These are phyloP conservation scores for Microsporum canis DNA, from an alignment of 2,329 filamentous ascomycete species.

Conservation along the genomic window DNA sequence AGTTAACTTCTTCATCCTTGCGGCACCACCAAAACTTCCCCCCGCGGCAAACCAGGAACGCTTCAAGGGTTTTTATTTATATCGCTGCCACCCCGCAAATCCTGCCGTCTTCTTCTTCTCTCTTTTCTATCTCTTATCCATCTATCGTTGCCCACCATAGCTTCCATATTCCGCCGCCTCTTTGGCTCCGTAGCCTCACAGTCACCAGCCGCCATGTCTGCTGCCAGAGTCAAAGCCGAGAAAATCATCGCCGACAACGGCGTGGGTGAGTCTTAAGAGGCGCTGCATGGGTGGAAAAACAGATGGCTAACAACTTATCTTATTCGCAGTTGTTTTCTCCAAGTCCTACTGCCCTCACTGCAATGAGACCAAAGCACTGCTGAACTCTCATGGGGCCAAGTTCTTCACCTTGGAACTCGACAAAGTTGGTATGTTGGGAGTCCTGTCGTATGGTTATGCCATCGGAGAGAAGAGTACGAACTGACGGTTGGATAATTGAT, in stretches of 20 bases:
- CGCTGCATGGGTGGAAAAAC: background rate
- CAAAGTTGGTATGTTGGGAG: conserved; percentile 54
- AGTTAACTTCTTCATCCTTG: too few relatives aligned
- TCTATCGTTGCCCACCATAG: conserved; percentile 40
- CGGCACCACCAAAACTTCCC: too few relatives aligned
- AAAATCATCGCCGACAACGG: conserved; percentile 77
- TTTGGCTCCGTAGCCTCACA: conserved; percentile 50
- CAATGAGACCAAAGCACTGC: conserved; percentile 60
- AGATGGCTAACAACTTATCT: background rate
- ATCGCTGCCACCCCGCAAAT: background rate
- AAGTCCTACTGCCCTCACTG: conserved; percentile 98
- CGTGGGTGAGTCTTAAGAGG: conserved; percentile 53
- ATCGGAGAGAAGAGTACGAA: too few relatives aligned
- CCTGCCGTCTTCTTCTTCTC: background rate
- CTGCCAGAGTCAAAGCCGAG: conserved; percentile 73
- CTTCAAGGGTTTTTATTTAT: background rate
- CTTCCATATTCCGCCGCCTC: conserved; percentile 47
- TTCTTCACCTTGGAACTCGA: conserved; percentile 74
- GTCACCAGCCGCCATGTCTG: conserved; percentile 60
- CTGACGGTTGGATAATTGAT: conserved; percentile 3
- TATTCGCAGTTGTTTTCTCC: conserved; percentile 70
- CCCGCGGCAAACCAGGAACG: too few relatives aligned
- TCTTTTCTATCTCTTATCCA: background rate
- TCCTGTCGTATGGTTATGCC: background rate
- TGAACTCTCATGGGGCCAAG: conserved; percentile 60